phyloP scores from a whole-genome alignment of 495 filamentous ascomycete species.

The Pseudoneurospora amorphoporcata region DNA sequence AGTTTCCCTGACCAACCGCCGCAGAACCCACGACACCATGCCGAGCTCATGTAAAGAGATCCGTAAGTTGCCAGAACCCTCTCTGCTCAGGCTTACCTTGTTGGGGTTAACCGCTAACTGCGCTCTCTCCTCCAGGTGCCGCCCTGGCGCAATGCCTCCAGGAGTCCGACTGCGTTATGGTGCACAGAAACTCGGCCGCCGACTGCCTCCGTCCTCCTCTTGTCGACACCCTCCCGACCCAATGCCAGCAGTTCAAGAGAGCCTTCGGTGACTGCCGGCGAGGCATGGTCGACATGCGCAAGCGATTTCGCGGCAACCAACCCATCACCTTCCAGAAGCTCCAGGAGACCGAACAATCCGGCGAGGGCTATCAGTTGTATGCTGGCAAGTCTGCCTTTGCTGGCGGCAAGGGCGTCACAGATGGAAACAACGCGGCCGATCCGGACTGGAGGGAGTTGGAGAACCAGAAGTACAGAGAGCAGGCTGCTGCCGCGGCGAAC shows the following conservation, averaged over 20 bases:
- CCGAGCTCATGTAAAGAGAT: conserved; percentile 95
- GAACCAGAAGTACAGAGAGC: conserved; percentile 40
- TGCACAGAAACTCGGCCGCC: conserved; percentile 70
- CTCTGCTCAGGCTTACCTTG: neutral
- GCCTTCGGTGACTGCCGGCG: conserved; percentile 92
- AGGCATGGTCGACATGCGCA: conserved; percentile 96
- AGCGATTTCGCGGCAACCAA: conserved; percentile 93
- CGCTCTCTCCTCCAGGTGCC: conserved; percentile 48
- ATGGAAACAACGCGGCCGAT: conserved; percentile 40
- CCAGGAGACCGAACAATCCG: conserved; percentile 47
- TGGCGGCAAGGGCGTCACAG: conserved; percentile 37
- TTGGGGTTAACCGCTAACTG: neutral
- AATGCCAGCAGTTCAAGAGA: conserved; percentile 87
- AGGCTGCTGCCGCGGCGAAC: conserved; percentile 11
- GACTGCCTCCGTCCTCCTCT: conserved; percentile 83
- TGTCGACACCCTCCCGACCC: conserved; percentile 63
- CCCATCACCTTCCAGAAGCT: conserved; percentile 55
- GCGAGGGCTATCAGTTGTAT: conserved; percentile 60
- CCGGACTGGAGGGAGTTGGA: conserved; percentile 46
- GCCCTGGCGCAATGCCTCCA: conserved; percentile 91
- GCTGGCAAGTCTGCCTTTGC: conserved; percentile 64
- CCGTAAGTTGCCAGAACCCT: conserved; percentile 45
- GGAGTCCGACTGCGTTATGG: conserved; percentile 89
- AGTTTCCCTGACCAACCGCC: neutral
- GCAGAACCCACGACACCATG: conserved; percentile 45